Percentiles rank a stretch among this genome's conserved stretches.
Evolutionary conservation across 345 rosid genomes (phyloP).

Genomic region (Syzygium grande): DNA sequence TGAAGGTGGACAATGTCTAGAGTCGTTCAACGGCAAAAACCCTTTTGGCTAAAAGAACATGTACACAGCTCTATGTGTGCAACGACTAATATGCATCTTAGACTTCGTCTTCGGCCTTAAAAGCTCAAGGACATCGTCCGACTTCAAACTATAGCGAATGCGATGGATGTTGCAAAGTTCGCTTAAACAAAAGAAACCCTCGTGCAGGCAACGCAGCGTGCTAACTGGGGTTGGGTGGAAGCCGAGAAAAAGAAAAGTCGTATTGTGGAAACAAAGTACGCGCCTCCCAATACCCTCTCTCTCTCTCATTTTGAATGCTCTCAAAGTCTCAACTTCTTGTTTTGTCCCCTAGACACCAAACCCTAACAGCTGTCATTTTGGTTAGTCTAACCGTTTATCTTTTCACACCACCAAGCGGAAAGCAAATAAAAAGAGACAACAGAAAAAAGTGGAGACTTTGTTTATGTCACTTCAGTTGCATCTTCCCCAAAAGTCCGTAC

Average conservation of each 20-base stretch:
- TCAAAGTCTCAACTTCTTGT: background rate
- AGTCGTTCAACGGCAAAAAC: background rate
- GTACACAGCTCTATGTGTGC: background rate
- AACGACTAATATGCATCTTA: background rate
- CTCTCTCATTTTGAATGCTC: background rate
- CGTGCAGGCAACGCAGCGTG: background rate
- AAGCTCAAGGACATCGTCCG: background rate
- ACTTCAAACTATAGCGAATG: background rate
- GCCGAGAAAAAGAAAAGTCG: background rate
- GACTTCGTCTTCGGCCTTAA: background rate
- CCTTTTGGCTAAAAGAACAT: background rate
- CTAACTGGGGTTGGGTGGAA: background rate
- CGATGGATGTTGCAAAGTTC: background rate
- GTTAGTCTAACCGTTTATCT: background rate
- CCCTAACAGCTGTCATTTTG: background rate
- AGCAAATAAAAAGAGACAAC: background rate
- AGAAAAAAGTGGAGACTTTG: background rate
- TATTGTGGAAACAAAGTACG: background rate
- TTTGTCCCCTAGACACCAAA: background rate
- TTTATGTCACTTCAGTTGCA: background rate
- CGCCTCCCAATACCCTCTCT: background rate
- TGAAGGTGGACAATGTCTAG: background rate
- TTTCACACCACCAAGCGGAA: background rate
- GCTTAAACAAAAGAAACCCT: background rate
- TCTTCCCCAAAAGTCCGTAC: background rate